phyloP scores from a whole-genome alignment of 805 yeast species.

The Saccharomycopsis fodiens region DNA sequence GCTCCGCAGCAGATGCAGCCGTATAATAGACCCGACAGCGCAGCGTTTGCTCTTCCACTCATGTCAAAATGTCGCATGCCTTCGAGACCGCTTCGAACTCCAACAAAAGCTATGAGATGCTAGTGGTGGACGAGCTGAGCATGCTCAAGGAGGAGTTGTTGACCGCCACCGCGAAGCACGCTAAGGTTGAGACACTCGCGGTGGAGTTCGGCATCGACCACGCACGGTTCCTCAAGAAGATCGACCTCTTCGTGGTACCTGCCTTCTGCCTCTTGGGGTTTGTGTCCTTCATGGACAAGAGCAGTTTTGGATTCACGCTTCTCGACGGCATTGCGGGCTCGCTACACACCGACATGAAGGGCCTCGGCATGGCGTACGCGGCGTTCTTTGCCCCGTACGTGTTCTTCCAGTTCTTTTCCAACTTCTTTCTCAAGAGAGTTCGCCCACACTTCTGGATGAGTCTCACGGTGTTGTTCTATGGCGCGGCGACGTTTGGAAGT shows the following conservation, averaged over 20 bases:
- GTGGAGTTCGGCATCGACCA: slow-evolving; percentile 41
- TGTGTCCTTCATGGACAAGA: slow-evolving; percentile 64
- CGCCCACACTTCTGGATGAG: slow-evolving; percentile 60
- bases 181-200: slow-evolving; percentile 28
- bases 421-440: slow-evolving; percentile 48
- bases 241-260: slow-evolving; percentile 60
- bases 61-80: no score
- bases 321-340: slow-evolving; percentile 52
- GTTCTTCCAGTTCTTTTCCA: slow-evolving; percentile 54
- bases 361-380: slow-evolving; percentile 38
- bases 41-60: no score
- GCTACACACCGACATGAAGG: slow-evolving; percentile 44
- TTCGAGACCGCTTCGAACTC: no score
- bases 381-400: slow-evolving; percentile 67
- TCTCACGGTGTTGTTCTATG: slow-evolving; percentile 49
- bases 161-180: slow-evolving; percentile 1
- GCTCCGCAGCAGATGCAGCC: no score
- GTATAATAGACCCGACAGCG: no score
- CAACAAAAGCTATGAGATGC: neutral
- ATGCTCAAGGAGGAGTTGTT: neutral
- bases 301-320: slow-evolving; percentile 65
- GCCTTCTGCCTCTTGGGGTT: slow-evolving; percentile 62
- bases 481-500: slow-evolving; percentile 54
- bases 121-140: neutral
- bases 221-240: slow-evolving; percentile 45